phyloP scores from a whole-genome alignment of 768 basidiomycete genomes.

The Cyclocybe cylindracea region DNA sequence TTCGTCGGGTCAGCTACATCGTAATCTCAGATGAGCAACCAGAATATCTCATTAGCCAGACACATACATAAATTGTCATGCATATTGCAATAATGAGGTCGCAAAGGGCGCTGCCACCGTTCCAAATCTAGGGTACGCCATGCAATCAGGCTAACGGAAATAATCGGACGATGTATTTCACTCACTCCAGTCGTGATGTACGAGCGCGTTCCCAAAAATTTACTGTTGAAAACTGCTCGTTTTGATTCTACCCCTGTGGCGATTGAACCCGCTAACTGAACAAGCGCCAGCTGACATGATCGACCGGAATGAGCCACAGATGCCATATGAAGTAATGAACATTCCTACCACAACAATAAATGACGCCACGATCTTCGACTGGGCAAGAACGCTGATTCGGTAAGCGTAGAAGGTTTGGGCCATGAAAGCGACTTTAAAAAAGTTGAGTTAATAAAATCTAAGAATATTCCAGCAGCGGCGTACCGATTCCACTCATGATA shows the following conservation, averaged over 20 bases:
- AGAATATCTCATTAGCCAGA: not conserved
- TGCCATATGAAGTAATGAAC: not conserved
- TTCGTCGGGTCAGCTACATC: constrained; percentile 3
- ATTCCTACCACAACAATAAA: not conserved
- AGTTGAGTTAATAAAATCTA: not conserved
- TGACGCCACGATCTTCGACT: not conserved
- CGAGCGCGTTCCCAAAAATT: not conserved
- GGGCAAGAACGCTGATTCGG: not conserved
- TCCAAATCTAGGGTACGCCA: constrained; percentile 5
- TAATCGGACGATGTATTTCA: not conserved
- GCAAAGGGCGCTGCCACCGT: constrained; percentile 8
- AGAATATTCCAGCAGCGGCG: not conserved
- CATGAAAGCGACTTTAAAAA: not conserved
- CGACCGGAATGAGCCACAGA: not conserved
- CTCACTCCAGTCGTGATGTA: not conserved
- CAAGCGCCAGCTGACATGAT: not conserved
- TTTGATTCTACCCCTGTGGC: not conserved
- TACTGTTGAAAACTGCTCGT: not conserved
- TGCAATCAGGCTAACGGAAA: not conserved
- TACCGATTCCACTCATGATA: not conserved
- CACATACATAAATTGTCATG: constrained; percentile 9
- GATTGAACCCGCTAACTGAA: not conserved
- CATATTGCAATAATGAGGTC: constrained; percentile 9
- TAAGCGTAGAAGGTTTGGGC: not conserved
- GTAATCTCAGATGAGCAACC: not conserved